A percentile compares a stretch with the other conserved stretches of the same genome.
Evolutionary conservation across 1,284 basidiomycete species (phyloP).

Genomic region (Anthracocystis setariae): DNA sequence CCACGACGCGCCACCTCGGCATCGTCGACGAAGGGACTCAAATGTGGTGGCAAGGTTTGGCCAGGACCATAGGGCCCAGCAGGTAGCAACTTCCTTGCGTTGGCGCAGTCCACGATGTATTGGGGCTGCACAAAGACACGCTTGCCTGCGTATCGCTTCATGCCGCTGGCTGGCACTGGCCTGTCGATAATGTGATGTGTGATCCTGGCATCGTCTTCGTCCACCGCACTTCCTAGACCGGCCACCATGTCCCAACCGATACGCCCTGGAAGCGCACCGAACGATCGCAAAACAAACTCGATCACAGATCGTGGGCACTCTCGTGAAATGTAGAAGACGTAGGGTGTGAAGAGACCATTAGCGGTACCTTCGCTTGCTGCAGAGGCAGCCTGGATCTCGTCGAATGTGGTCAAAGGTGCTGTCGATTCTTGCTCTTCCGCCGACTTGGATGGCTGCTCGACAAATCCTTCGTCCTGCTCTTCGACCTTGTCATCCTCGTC

Average conservation of each 20-base stretch:
- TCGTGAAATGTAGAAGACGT: slow-evolving; percentile 92
- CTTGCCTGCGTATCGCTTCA: slow-evolving; percentile 68
- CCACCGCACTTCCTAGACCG: slow-evolving; percentile 83
- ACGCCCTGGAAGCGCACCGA: slow-evolving; percentile 77
- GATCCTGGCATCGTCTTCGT: slow-evolving; percentile 75
- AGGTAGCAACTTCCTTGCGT: slow-evolving; percentile 82
- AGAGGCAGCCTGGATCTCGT: slow-evolving; percentile 70
- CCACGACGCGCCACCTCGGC: slow-evolving; percentile 71
- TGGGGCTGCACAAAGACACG: slow-evolving; percentile 95
- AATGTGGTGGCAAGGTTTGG: slow-evolving; percentile 87
- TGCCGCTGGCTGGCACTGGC: slow-evolving; percentile 71
- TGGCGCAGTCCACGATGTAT: slow-evolving; percentile 97
- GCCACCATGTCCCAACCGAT: slow-evolving; percentile 85
- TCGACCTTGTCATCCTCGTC: slow-evolving; percentile 26
- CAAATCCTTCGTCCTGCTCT: slow-evolving; percentile 52
- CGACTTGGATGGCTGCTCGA: slow-evolving; percentile 73
- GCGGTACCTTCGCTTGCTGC: slow-evolving; percentile 40
- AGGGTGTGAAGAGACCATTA: slow-evolving; percentile 78
- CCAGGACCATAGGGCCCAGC: slow-evolving; percentile 90
- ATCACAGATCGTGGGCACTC: slow-evolving; percentile 92
- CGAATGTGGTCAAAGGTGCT: slow-evolving; percentile 79
- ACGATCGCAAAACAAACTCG: slow-evolving; percentile 92
- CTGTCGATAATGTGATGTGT: slow-evolving; percentile 97
- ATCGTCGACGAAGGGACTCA: slow-evolving; percentile 91
- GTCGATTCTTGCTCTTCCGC: slow-evolving; percentile 69